Conservation (phyloP, 208 protist species). For the Zelonia costaricensis region DNA sequence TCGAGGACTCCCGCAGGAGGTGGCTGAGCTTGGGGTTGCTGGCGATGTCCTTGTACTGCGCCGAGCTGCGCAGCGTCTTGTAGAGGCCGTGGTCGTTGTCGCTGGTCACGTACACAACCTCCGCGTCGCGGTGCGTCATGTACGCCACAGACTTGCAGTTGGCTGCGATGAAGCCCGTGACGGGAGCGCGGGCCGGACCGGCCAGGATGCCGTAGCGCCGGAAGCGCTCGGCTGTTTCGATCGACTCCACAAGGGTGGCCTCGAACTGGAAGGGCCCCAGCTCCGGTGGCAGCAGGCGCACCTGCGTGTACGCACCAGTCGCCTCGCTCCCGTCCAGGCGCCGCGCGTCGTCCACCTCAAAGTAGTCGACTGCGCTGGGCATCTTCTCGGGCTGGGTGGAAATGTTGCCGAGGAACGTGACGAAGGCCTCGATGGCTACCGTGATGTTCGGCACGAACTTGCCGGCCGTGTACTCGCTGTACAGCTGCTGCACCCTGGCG, state of each 20-base stretch:
- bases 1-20: constrained; percentile 48
- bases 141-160: constrained; percentile 70
- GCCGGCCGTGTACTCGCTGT: constrained; percentile 73
- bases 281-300: constrained; percentile 71
- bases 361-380: constrained; percentile 39
- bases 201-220: constrained; percentile 68
- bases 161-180: constrained; percentile 66
- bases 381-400: constrained; percentile 34
- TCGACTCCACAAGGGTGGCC: constrained; percentile 66
- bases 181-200: constrained; percentile 51
- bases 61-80: constrained; percentile 37
- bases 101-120: constrained; percentile 69
- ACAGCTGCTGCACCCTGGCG: constrained; percentile 47
- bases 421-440: constrained; percentile 75
- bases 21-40: constrained; percentile 49
- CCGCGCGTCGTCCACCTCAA: constrained; percentile 32
- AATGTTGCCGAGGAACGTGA: constrained; percentile 63
- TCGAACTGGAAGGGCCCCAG: constrained; percentile 79
- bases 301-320: constrained; percentile 52
- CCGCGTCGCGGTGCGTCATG: constrained; percentile 49
- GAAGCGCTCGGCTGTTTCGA: constrained; percentile 70
- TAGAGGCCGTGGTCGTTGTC: constrained; percentile 56
- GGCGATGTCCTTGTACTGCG: constrained; percentile 59
- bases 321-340: constrained; percentile 23
- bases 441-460: constrained; percentile 88